Conservation (phyloP, 2,329 filamentous ascomycete genomes). For the Exophiala sp. region DNA sequence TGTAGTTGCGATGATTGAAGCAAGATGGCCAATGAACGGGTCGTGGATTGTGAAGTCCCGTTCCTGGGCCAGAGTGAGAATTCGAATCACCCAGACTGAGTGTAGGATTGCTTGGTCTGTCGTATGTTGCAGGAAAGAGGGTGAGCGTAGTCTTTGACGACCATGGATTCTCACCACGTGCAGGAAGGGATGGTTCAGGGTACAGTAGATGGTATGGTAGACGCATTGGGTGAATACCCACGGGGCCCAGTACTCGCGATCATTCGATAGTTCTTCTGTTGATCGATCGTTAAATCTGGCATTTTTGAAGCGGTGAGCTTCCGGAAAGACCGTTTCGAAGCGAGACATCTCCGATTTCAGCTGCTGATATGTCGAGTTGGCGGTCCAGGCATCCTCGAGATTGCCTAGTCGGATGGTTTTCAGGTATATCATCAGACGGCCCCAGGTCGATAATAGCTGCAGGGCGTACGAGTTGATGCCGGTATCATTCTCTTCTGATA, state of each 20-base stretch:
- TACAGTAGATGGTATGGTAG: conserved; percentile 24
- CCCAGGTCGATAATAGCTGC: conserved; percentile 23
- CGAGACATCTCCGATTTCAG: conserved; percentile 22
- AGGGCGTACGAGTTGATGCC: conserved; percentile 21
- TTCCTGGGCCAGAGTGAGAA: conserved; percentile 18
- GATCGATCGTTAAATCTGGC: conserved; percentile 13
- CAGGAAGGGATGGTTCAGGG: conserved; percentile 24
- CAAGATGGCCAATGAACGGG: conserved; percentile 23
- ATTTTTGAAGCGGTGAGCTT: conserved; percentile 24
- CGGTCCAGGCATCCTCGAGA: conserved; percentile 18
- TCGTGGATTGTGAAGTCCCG: conserved; percentile 16
- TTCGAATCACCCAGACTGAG: conserved; percentile 20
- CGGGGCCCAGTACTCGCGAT: conserved; percentile 21
- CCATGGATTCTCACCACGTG: conserved; percentile 21
- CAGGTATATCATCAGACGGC: conserved; percentile 20
- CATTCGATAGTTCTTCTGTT: conserved; percentile 6
- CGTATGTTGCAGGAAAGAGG: conserved; percentile 26
- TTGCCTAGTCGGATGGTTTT: conserved; percentile 19
- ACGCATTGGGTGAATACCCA: conserved; percentile 23
- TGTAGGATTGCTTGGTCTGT: conserved; percentile 23
- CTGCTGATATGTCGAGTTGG: conserved; percentile 21
- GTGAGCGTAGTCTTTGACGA: conserved; percentile 17
- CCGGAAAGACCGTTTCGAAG: conserved; percentile 20
- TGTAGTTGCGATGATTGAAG: conserved; percentile 19
- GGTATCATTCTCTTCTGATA: conserved; percentile 7